Evolutionary conservation across 202 grass and related monocot species (phyloP).

Genomic region (Schoenoplectus triqueter): DNA sequence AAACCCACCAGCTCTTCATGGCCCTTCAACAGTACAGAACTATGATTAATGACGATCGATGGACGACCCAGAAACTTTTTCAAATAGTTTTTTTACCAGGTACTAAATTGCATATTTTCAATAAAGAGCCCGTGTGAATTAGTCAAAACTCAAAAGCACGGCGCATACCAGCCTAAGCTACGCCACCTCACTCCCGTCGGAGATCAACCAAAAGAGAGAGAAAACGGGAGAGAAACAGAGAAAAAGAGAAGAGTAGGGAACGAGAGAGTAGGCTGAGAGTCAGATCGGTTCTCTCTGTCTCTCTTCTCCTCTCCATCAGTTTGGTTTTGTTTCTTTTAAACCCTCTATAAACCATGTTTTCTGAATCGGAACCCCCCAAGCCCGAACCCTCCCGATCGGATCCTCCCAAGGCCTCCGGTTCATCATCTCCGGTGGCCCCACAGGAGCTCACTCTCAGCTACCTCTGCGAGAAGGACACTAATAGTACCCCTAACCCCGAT

Average conservation of each 20-base stretch:
- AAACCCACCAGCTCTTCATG: background rate
- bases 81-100: background rate
- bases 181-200: constrained; percentile 31
- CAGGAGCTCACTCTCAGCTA: constrained; percentile 98
- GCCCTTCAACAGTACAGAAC: background rate
- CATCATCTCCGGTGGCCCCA: constrained; percentile 21
- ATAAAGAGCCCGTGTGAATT: constrained; percentile 12
- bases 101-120: background rate
- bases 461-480: constrained; percentile 88
- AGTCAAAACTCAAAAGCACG: background rate
- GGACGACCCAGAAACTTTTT: background rate
- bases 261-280: background rate
- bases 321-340: background rate
- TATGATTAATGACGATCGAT: too few species aligned
- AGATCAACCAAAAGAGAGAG: background rate
- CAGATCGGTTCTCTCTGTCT: constrained; percentile 21
- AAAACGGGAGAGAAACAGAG: background rate
- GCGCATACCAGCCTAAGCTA: constrained; percentile 28
- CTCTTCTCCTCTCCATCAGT: background rate
- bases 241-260: background rate
- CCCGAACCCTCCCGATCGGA: constrained; percentile 1
- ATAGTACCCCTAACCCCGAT: constrained; percentile 40
- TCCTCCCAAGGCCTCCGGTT: constrained; percentile 32
- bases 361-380: constrained; percentile 50
- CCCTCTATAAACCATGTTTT: constrained; percentile 51